phyloP scores from a whole-genome alignment of 1,284 basidiomycete genomes.

The Moniliophthora roreri region DNA sequence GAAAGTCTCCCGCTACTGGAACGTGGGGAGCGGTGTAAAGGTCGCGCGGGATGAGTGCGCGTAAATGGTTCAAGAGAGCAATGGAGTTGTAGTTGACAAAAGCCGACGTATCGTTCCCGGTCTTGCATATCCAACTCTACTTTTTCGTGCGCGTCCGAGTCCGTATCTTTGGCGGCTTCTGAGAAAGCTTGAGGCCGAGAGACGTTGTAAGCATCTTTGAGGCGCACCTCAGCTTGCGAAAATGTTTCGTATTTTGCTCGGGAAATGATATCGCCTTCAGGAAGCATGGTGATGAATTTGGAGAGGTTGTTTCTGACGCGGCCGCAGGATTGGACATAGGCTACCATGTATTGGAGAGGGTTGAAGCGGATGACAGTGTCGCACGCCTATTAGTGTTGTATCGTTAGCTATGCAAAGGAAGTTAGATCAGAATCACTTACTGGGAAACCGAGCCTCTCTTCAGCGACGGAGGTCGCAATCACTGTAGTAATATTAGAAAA shows the following conservation, averaged over 20 bases:
- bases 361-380: conserved; percentile 85
- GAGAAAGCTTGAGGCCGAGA: not conserved
- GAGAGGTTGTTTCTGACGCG: conserved; percentile 75
- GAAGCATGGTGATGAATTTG: conserved; percentile 78
- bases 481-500: too few species aligned
- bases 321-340: conserved; percentile 82
- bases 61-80: conserved; percentile 67
- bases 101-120: conserved; percentile 74
- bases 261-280: conserved; percentile 54
- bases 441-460: conserved; percentile 87
- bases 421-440: conserved; percentile 31
- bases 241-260: conserved; percentile 59
- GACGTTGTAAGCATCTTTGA: conserved; percentile 59
- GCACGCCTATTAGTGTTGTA: conserved; percentile 65
- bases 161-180: conserved; percentile 15
- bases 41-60: conserved; percentile 74
- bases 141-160: conserved; percentile 40
- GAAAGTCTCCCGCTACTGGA: conserved; percentile 51
- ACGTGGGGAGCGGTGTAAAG: conserved; percentile 57
- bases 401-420: conserved; percentile 8
- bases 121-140: conserved; percentile 50
- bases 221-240: conserved; percentile 58
- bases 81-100: conserved; percentile 77
- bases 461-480: conserved; percentile 82
- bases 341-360: conserved; percentile 73